Evolutionary conservation across 2,329 filamentous ascomycete species (phyloP), one percentile per base, ranked within the genome.

Genomic region (Nothopassalora personata): DNA sequence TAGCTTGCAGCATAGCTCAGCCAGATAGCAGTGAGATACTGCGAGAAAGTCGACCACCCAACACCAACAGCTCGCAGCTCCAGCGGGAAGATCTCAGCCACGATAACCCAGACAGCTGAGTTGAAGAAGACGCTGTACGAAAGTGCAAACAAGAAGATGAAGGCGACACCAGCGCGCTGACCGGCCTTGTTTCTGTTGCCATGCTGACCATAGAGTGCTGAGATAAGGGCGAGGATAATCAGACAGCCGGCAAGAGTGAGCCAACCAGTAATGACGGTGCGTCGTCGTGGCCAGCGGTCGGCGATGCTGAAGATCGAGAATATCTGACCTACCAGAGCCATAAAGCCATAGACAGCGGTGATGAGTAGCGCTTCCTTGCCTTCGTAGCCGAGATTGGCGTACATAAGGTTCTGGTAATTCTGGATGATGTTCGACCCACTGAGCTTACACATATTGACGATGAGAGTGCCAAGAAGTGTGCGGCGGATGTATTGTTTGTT

Each of bases 21-120:
- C 94, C 94, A 65, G 97, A 97, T 72, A 96, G 91, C 70, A 97
- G 94, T 36, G 93, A 99, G 74, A 96, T 97, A 57, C 77, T 99
- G 13, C 94, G 93, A 58, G 94, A 99, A 71, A 70, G 0, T 68
- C 71, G n/a, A 75, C 63, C 1, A 67, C 67, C 23, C 71, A 62
- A 19, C 71, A 71, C 18, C 69, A 10, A 55, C 68, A 4, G 70
- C 67, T 5, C 72, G 69, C 13, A 73, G 64, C 53, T 68, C 67
- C 30, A 70, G 64, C 0, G 72, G 72, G 48, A 75, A 75, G 4
- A 73, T 49, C 53, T 75, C 73, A 0, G 69, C 68, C 0, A 71
- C 65, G 1, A 74, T 66, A 8, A 73, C 71, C 67, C 68, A 75
- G 13, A 74, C 62, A 31, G 68, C 73, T 9, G 70, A 67, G 60